Base-by-base conservation (phyloP, 768 basidiomycete species). In the Polyporus arcularius region DNA sequence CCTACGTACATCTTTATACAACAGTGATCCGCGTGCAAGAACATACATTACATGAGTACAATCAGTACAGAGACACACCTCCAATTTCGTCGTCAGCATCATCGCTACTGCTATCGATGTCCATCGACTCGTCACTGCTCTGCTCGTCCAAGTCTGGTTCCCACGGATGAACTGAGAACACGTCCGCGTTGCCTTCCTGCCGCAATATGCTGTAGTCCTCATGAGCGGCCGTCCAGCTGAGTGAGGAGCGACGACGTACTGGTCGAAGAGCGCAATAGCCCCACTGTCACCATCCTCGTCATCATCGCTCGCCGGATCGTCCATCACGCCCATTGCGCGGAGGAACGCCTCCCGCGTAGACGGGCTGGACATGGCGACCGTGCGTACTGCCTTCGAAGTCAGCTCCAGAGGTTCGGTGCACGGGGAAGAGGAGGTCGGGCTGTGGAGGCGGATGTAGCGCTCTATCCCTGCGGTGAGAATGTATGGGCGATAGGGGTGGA, bases 401-500 rank as follows among this genome's bases (percentile, higher is more conserved):
- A 52, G 71, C 0, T 70, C 62, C n/a, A 89, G 70, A n/a, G 79
- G 70, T 21, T 76, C 69, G 6, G 70, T 67, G 40, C 78, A 79
- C 12, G 86, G 87, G 0, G 84, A 75, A 30, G 72, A 76, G 6
- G 76, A 68, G 5, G 85, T 86, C 3, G 89, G 83, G 65, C 88
- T 86, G 70, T 92, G 92, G 12, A 93, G 72, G 18, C 86, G 67
- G 28, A 92, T 79, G 61, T 84, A 78, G 28, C 83, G 84, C 71
- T 94, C 92, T 21, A 94, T 82, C 3, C 92, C 92, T 4, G 87
- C 78, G 4, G 90, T 90, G 39, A 83, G 80, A 32, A 91, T 75
- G 56, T 87, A 80, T 4, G 88, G 81, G 43, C 87, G 77, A 21
- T 82, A 77, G 2, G 92, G 92, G 68, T 94, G 92, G 58, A 92